Conservation (phyloP, 768 basidiomycete genomes). For the Russula lepida region DNA sequence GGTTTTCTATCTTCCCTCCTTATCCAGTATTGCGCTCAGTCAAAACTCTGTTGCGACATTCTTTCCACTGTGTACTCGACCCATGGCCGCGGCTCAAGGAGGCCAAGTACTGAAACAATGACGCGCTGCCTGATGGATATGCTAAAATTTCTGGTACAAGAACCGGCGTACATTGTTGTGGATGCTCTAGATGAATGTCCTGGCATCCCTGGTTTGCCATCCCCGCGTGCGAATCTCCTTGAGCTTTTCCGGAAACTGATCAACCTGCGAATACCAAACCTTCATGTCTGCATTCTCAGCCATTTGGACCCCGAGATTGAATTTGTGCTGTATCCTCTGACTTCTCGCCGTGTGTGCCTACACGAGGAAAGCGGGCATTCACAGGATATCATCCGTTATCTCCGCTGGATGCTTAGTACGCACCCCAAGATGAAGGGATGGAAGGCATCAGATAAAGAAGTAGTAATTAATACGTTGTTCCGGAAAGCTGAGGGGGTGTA, state of each 20-base stretch:
- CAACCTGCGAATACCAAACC: background rate
- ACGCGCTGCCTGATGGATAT: conserved; percentile 3
- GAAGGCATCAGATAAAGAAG: conserved; percentile 1
- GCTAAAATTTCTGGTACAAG: background rate
- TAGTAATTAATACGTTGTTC: conserved; percentile 4
- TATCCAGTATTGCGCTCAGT: conserved; percentile 1
- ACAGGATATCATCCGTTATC: conserved; percentile 9
- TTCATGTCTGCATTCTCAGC: conserved; percentile 7
- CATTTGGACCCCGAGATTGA: background rate
- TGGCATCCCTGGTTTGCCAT: background rate
- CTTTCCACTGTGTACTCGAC: background rate
- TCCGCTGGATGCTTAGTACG: conserved; percentile 4
- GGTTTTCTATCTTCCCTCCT: conserved; percentile 3
- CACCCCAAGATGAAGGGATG: conserved; percentile 9
- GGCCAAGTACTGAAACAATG: background rate
- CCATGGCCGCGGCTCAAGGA: background rate
- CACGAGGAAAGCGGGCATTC: conserved; percentile 9
- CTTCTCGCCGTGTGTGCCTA: conserved; percentile 6
- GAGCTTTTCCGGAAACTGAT: background rate
- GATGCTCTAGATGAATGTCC: conserved; percentile 10
- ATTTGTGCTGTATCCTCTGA: background rate
- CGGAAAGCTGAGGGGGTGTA: conserved; percentile 10
- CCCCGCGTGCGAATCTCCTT: background rate
- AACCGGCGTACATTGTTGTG: conserved; percentile 4
- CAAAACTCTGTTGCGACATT: background rate